Conservation (phyloP, 129 eudicot species). For the Arctium lappa region DNA sequence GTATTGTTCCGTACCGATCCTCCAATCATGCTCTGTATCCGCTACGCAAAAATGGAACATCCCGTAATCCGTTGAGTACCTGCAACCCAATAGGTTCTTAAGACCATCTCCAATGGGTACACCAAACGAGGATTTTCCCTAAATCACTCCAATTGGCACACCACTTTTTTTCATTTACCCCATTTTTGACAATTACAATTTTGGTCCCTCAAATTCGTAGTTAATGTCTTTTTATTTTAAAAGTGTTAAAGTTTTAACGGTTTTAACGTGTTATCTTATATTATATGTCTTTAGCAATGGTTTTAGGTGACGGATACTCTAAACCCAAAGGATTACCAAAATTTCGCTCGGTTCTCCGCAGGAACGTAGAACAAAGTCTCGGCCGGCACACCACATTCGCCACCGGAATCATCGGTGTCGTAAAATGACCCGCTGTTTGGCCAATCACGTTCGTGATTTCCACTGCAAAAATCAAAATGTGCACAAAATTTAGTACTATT, state of each 20-base stretch:
- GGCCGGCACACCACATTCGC: conserved; percentile 94
- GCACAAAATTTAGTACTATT: not conserved
- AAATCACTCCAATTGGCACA: too few species aligned
- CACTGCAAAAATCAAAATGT: conserved; percentile 38
- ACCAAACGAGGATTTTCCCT: not conserved
- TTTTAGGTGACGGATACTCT: not conserved
- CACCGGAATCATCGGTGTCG: conserved; percentile 65
- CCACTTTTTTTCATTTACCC: too few species aligned
- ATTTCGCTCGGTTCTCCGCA: conserved; percentile 81
- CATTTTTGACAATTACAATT: too few species aligned
- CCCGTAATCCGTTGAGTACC: conserved; percentile 87
- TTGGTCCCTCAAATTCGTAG: too few species aligned
- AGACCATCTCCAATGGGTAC: not conserved
- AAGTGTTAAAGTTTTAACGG: too few species aligned
- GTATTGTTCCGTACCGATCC: conserved; percentile 81
- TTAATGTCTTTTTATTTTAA: too few species aligned
- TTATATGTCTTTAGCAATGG: not conserved
- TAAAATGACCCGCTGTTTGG: conserved; percentile 81
- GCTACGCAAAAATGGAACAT: conserved; percentile 94
- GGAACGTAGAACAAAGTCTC: conserved; percentile 84
- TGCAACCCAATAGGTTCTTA: not conserved
- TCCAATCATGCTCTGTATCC: conserved; percentile 93
- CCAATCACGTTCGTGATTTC: conserved; percentile 94
- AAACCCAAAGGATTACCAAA: conserved; percentile 42
- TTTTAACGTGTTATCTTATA: too few species aligned